Evolutionary conservation across 2,329 filamentous ascomycete genomes (phyloP).

Genomic region (Cytospora chrysosperma): DNA sequence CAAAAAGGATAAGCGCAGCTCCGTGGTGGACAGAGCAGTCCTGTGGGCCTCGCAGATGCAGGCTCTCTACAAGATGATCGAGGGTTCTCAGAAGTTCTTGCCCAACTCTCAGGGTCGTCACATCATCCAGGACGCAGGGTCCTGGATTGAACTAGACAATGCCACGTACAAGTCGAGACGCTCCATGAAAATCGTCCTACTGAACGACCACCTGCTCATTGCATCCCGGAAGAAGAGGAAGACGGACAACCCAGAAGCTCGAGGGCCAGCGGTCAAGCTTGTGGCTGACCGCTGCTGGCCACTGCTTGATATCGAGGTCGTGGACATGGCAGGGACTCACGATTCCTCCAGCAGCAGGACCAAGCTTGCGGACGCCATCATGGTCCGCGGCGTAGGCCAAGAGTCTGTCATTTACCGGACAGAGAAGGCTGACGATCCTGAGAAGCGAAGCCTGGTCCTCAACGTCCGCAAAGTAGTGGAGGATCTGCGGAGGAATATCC

Average conservation of each 20-base stretch:
- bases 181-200: constrained; percentile 84
- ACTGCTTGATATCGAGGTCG: constrained; percentile 85
- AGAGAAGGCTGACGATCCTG: constrained; percentile 73
- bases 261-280: constrained; percentile 67
- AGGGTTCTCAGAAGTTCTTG: constrained; percentile 94
- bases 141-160: constrained; percentile 95
- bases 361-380: constrained; percentile 81
- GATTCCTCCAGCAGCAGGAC: constrained; percentile 57
- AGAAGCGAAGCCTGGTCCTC: constrained; percentile 78
- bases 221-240: constrained; percentile 93
- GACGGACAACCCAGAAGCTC: constrained; percentile 60
- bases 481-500: constrained; percentile 80
- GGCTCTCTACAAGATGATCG: constrained; percentile 93
- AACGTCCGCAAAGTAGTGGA: constrained; percentile 93
- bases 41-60: constrained; percentile 72
- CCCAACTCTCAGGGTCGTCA: constrained; percentile 89
- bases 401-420: constrained; percentile 95
- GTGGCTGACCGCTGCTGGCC: constrained; percentile 95
- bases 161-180: constrained; percentile 93
- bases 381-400: constrained; percentile 78
- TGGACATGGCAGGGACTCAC: constrained; percentile 74
- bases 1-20: constrained; percentile 82
- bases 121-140: constrained; percentile 86
- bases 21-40: constrained; percentile 69
- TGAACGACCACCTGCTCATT: constrained; percentile 92